Conservation (phyloP, 176 grass and related monocot species). For the Miscanthus lutarioriparius region DNA sequence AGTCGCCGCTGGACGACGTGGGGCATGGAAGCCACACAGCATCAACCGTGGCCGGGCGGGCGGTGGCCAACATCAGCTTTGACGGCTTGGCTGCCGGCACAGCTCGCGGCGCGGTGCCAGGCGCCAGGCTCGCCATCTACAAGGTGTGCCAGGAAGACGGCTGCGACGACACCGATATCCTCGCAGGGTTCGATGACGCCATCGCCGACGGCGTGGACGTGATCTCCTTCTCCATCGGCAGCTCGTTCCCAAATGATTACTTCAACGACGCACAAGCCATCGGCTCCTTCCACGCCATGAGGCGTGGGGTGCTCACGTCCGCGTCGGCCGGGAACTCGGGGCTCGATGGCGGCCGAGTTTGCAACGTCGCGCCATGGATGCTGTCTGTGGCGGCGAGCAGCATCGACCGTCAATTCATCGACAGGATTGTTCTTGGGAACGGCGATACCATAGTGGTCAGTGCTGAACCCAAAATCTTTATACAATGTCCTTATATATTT, state of each 20-base stretch:
- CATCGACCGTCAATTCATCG: slow-evolving; percentile 27
- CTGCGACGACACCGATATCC: accelerated
- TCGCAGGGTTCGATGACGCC: slow-evolving; percentile 21
- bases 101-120: background rate
- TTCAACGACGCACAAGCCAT: background rate
- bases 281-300: slow-evolving; percentile 21
- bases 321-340: background rate
- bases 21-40: slow-evolving; percentile 9
- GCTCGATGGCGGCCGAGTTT: background rate
- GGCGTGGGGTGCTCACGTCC: background rate
- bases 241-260: background rate
- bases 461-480: too few relatives aligned
- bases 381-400: slow-evolving; percentile 33
- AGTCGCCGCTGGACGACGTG: background rate
- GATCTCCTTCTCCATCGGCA: slow-evolving; percentile 18
- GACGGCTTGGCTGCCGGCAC: background rate
- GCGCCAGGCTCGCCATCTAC: slow-evolving; percentile 33
- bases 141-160: background rate
- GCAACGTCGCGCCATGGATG: slow-evolving; percentile 45
- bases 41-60: background rate
- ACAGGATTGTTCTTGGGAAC: slow-evolving; percentile 23
- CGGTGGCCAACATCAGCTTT: background rate
- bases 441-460: slow-evolving; percentile 23
- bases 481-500: too few relatives aligned
- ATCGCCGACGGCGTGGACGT: slow-evolving; percentile 15